Evolutionary conservation across 78 protist genomes (phyloP), one percentile per base, ranked within the genome.

Genomic region (Dictyostelium discoideum): DNA sequence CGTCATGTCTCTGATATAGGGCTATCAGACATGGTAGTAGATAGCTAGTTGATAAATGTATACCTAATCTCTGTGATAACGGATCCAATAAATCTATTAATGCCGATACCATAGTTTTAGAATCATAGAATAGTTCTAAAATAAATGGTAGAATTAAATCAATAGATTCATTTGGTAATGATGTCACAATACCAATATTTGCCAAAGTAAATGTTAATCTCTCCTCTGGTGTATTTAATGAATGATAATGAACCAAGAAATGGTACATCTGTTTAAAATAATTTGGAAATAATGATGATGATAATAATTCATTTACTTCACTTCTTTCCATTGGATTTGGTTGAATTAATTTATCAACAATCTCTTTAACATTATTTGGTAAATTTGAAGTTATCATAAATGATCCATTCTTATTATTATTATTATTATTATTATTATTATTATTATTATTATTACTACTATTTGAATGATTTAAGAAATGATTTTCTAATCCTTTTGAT

Each of bases 261-360:
- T 86, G 92, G 22, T 92, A 92, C 92, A 92, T 86, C 57, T 92
- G 92, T 69, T 80, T 86, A 16, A 92, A 92, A 77, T 92, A 92
- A 0, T 37, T 26, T 24, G 96, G 96, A 37, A 92, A 92, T 2
- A 92, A 67, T 20, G 96, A 54, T 4, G 84, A 69, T 22, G 92
- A 63, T 5, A 85, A 65, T 11, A 85, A 14, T 37, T 86, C 85
- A 46, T 39, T 81, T 48, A 79, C 69, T 3, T 42, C 42, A 2
- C 37, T 77, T 83, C 96, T 65, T 7, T 92, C 85, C 20, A 46
- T 29, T 46, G 93, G 92, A 72, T 92, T 74, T 13, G 87, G 87
- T 22, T 26, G 22, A 37, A 86, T 85, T 18, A 92, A 67, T 48
- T 54, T 42, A 69, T 81, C 87, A 5, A 92, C 92, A 5, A 92